Evolutionary conservation across 2,329 filamentous ascomycete genomes (phyloP), one percentile per base, ranked within the genome.

Genomic region (Exophiala viscosa): DNA sequence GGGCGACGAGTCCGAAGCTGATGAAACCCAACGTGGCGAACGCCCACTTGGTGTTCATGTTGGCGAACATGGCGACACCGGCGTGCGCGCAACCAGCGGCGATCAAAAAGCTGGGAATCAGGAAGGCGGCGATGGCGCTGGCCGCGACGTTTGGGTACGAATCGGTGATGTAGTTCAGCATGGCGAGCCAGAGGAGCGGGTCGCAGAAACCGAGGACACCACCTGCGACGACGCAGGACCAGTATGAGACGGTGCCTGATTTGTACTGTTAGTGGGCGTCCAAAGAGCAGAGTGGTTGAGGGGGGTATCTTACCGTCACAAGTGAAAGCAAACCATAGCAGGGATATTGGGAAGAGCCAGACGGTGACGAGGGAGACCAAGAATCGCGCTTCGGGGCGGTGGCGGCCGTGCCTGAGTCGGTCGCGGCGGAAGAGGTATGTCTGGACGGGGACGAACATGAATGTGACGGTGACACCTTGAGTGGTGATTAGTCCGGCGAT

Each of bases 281-380:
- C 2, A 28, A n/a, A 28, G 3, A 28, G 23, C 8, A 28, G 5
- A 28, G 23, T 28, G 23, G 23, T 2, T 4, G 5, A 28, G 23
- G 23, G 23, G 13, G 10, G 36, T 41, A 39, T 28, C 36, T 65
- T 67, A 45, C 70, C 70, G 53, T 72, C 66, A 41, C 64, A 68
- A 5, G 71, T 74, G 57, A 73, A 73, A 4, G 68, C 72, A 57
- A 73, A 74, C 70, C 71, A 73, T 39, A 74, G 64, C 7, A 74
- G 63, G 1, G 70, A 71, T 39, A 69, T 64, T 11, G 71, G 71
- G 54, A 74, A 74, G 5, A 69, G 62, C 71, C 72, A 74, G 41
- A 74, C 71, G 14, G 64, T 65, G n/a, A 73, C 65, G 5, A 73
- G 63, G 8, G 71, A 73, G 15, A 66, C 67, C 41, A 73, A 52